Percentiles rank a stretch among this genome's conserved stretches.
Conservation (phyloP, 2,329 filamentous ascomycete genomes). For the Pseudohalonectria lignicola region DNA sequence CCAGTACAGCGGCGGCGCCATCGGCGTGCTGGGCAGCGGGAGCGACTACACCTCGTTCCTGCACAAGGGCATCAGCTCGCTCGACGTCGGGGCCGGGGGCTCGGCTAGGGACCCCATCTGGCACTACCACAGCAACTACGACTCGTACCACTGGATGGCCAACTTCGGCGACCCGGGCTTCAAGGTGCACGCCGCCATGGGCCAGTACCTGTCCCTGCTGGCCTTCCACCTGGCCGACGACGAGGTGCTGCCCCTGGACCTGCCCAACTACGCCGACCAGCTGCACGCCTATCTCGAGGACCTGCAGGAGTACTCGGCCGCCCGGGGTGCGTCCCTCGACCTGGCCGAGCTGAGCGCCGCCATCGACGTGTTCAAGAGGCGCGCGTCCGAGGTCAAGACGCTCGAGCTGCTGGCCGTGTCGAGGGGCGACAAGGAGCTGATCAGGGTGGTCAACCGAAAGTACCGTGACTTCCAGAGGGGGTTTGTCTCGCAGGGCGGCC, state of each 20-base stretch:
- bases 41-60: conserved; percentile 60
- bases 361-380: conserved; percentile 14
- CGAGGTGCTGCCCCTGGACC: conserved; percentile 26
- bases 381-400: conserved; percentile 2
- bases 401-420: conserved; percentile 4
- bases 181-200: conserved; percentile 46
- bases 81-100: conserved; percentile 45
- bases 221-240: conserved; percentile 25
- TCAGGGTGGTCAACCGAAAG: conserved; percentile 30
- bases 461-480: conserved; percentile 36
- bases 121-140: conserved; percentile 78
- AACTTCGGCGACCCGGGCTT: conserved; percentile 59
- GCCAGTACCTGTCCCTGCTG: conserved; percentile 31
- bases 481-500: conserved; percentile 34
- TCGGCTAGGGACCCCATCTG: conserved; percentile 34
- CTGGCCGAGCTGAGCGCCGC: conserved; percentile 23
- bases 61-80: conserved; percentile 39
- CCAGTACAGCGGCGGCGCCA: conserved; percentile 16
- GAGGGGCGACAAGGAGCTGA: conserved; percentile 15
- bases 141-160: conserved; percentile 77
- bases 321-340: conserved; percentile 21
- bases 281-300: conserved; percentile 26
- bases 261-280: conserved; percentile 27
- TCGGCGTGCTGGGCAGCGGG: conserved; percentile 51
- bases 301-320: conserved; percentile 20